Evolutionary conservation across 1,139 yeast genomes (phyloP).

Genomic region (Suhomyces coccinellae): DNA sequence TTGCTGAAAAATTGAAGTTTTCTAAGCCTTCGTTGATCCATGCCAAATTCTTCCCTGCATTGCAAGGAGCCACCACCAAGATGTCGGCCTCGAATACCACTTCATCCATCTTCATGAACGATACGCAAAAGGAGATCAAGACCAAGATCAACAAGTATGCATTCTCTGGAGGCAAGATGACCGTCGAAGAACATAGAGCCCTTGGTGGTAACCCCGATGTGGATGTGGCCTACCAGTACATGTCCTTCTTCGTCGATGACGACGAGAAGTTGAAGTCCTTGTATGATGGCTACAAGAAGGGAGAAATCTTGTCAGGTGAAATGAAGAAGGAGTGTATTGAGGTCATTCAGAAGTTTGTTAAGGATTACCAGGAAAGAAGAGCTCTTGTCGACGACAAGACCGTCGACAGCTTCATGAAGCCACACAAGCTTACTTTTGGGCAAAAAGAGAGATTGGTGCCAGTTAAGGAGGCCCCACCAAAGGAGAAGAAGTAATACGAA

Average conservation of each 20-base stretch:
- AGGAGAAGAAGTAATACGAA: conserved; percentile 4
- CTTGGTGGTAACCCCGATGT: conserved; percentile 94
- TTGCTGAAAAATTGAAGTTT: conserved; percentile 87
- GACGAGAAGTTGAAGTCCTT: conserved; percentile 72
- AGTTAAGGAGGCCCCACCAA: conserved; percentile 38
- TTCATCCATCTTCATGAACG: conserved; percentile 91
- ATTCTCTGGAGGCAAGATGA: conserved; percentile 89
- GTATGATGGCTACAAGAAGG: conserved; percentile 68
- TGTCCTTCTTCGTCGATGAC: conserved; percentile 85
- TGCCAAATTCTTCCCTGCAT: conserved; percentile 96
- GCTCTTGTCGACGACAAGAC: conserved; percentile 62
- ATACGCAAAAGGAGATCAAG: conserved; percentile 86
- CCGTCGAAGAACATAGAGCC: conserved; percentile 85
- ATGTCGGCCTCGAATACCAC: conserved; percentile 90
- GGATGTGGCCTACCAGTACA: conserved; percentile 92
- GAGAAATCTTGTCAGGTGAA: conserved; percentile 89
- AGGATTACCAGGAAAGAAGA: conserved; percentile 79
- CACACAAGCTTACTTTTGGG: conserved; percentile 80
- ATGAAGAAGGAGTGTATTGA: conserved; percentile 87
- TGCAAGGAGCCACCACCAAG: conserved; percentile 94
- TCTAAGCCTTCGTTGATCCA: conserved; percentile 91
- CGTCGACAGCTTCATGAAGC: conserved; percentile 76
- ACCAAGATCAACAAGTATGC: conserved; percentile 97
- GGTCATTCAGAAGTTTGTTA: conserved; percentile 75
- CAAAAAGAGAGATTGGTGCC: conserved; percentile 69